phyloP scores from a whole-genome alignment of 1,139 yeast species.

The Saccharomycopsis phalli region DNA sequence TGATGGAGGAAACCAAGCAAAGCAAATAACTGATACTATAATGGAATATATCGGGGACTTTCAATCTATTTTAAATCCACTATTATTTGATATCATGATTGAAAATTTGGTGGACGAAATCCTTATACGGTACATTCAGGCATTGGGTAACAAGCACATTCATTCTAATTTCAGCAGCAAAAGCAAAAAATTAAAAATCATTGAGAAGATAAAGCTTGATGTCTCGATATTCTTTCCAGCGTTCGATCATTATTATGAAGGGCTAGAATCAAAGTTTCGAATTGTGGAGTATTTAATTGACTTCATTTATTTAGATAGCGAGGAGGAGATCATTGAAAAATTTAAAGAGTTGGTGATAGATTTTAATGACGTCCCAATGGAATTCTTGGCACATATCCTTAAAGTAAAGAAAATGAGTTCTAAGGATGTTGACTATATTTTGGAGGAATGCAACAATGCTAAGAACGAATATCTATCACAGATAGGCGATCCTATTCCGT shows the following conservation, averaged over 20 bases:
- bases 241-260: constrained; percentile 36
- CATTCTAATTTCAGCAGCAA: constrained; percentile 30
- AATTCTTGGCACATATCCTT: constrained; percentile 47
- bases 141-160: constrained; percentile 33
- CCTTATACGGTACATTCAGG: constrained; percentile 38
- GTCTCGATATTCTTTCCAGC: constrained; percentile 55
- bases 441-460: constrained; percentile 19
- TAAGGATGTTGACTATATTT: constrained; percentile 13
- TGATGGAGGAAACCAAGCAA: constrained; percentile 41
- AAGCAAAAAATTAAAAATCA: constrained; percentile 41
- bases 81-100: constrained; percentile 42
- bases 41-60: constrained; percentile 66
- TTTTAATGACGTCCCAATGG: constrained; percentile 60
- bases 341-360: constrained; percentile 51
- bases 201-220: constrained; percentile 57
- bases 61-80: constrained; percentile 36
- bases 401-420: constrained; percentile 30
- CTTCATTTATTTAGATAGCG: constrained; percentile 46
- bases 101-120: constrained; percentile 45
- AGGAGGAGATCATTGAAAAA: constrained; percentile 43
- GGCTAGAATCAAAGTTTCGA: constrained; percentile 42
- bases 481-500: constrained; percentile 15
- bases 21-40: constrained; percentile 62
- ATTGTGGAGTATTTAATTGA: constrained; percentile 69
- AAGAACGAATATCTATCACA: constrained; percentile 19